phyloP scores from a whole-genome alignment of 2,329 filamentous ascomycete species.

The Alternaria brassicicola region DNA sequence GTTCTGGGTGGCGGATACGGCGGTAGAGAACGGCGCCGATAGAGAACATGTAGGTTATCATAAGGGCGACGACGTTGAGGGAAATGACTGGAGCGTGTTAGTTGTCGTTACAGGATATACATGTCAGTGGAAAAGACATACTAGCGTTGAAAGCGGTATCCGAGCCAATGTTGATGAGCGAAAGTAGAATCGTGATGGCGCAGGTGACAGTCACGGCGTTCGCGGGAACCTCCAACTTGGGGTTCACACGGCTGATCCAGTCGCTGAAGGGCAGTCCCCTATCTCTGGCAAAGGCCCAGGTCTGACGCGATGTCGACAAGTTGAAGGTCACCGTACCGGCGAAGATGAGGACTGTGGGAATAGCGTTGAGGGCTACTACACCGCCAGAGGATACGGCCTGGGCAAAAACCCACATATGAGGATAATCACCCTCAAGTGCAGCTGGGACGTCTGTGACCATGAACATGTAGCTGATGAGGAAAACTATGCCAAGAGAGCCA shows the following conservation, averaged over 20 bases:
- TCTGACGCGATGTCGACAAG: constrained; percentile 43
- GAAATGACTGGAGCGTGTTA: constrained; percentile 41
- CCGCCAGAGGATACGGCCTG: constrained; percentile 35
- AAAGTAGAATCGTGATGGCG: constrained; percentile 35
- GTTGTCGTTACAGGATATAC: background rate
- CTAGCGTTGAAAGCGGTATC: constrained; percentile 44
- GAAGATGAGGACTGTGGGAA: constrained; percentile 40
- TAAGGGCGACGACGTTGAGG: constrained; percentile 47
- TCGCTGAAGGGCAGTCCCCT: constrained; percentile 41
- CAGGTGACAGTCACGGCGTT: constrained; percentile 43
- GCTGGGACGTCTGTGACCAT: constrained; percentile 41
- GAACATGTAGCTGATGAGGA: constrained; percentile 44
- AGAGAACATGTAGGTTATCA: constrained; percentile 51
- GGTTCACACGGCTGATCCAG: constrained; percentile 38
- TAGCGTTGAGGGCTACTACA: constrained; percentile 39
- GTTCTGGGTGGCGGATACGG: constrained; percentile 45
- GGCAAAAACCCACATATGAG: constrained; percentile 45
- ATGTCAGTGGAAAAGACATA: constrained; percentile 11
- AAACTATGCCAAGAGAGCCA: constrained; percentile 44
- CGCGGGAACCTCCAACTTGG: constrained; percentile 36
- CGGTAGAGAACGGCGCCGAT: constrained; percentile 51
- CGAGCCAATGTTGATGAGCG: constrained; percentile 46
- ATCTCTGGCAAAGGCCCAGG: constrained; percentile 47
- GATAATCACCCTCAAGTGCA: constrained; percentile 41
- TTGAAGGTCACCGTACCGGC: constrained; percentile 41